phyloP scores from a whole-genome alignment of 257 asterid genomes.

The Solanum chilense region DNA sequence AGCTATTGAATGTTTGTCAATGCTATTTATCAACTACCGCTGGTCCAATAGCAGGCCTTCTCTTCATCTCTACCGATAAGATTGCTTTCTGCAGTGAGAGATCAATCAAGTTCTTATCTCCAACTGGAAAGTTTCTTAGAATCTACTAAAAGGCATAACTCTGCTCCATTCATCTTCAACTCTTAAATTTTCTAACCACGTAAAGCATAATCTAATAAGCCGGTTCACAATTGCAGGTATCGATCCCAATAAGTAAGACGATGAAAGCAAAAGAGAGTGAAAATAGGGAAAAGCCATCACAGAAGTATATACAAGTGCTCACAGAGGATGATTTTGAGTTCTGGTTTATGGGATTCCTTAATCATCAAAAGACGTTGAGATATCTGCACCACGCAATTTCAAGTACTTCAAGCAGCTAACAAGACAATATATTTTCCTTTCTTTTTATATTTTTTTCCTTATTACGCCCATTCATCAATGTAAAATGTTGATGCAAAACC shows the following conservation, averaged over 20 bases:
- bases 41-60: slow-evolving; percentile 10
- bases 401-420: background rate
- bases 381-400: slow-evolving; percentile 16
- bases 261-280: slow-evolving; percentile 17
- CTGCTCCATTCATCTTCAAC: too few relatives aligned
- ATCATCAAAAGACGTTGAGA: slow-evolving; percentile 23
- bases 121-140: slow-evolving; percentile 1
- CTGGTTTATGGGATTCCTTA: slow-evolving; percentile 46
- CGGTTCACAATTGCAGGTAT: slow-evolving; percentile 1
- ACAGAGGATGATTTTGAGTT: slow-evolving; percentile 37
- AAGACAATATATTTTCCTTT: background rate
- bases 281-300: slow-evolving; percentile 15
- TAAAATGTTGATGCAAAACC: too few relatives aligned
- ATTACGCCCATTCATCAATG: background rate
- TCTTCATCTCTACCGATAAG: slow-evolving; percentile 3
- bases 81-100: slow-evolving; percentile 10
- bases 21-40: slow-evolving; percentile 11
- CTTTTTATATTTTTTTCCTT: background rate
- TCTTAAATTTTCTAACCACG: too few relatives aligned
- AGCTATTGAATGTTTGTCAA: slow-evolving; percentile 8
- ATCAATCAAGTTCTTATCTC: background rate
- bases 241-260: slow-evolving; percentile 23
- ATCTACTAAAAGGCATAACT: background rate
- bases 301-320: slow-evolving; percentile 28
- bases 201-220: background rate